Base-by-base conservation (phyloP, 768 basidiomycete genomes). In the Filobasidium wieringae region DNA sequence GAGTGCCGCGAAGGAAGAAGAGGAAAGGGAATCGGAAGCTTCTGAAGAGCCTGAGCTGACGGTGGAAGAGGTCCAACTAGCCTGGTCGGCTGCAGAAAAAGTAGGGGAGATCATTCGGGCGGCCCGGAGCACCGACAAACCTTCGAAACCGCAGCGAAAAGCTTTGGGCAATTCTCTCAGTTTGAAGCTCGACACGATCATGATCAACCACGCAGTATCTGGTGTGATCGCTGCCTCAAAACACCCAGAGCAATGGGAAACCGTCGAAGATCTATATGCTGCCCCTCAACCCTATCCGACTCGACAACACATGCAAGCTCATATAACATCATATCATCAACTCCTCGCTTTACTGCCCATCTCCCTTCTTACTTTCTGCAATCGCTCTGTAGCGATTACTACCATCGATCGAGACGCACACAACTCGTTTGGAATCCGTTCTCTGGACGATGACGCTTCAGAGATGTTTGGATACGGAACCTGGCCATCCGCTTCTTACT, bases 401-500 rank as follows among this genome's bases (percentile, higher is more conserved):
- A n/a, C 34, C 52, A 7, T 53, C 24, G n/a, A 50, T 7, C 49
- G 56, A 22, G 64, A 65, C 59, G 54, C 41, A n/a, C 58, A 59
- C 37, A 65, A 65, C 53, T 63, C 62, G 6, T 65, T 65, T 47
- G 64, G 64, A 2, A 63, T 65, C 37, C 56, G 63, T 31, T 59
- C 59, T 24, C 52, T 49, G 22, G 55, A 55, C 34, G 43, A 55
- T 30, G 62, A 52, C 26, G 34, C 36, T 15, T 53, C 57, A 22
- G 64, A 65, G 50, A 63, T 65, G 59, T 59, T 65, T n/a, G 64
- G 64, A 8, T 62, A 65, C 53, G 64, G 64, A 19, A 57, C 49
- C 9, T 65, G 64, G 64, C 50, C 58, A 9, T 41, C 55, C 22
- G 64, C 58, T 17, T 57, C 55, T 7, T 65, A 60, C 59, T 65